phyloP scores from a whole-genome alignment of 768 basidiomycete genomes.

The Pseudohyphozyma bogoriensis region DNA sequence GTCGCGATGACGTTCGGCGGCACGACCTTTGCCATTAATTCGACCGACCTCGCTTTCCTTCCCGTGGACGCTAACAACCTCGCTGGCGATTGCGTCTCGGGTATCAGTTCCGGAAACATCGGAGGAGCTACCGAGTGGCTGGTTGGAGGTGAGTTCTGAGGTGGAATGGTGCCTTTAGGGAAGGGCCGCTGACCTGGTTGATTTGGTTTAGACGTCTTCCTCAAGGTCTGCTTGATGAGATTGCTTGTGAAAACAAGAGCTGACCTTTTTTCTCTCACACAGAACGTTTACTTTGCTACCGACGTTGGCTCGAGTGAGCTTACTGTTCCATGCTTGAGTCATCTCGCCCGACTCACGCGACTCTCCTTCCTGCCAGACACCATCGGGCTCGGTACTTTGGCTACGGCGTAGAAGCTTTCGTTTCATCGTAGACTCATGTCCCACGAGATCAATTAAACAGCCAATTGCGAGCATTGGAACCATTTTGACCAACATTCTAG shows the following conservation, averaged over 20 bases:
- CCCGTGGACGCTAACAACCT: conserved; percentile 48
- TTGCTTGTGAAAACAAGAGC: not conserved
- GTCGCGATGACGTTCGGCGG: conserved; percentile 55
- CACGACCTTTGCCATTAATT: conserved; percentile 52
- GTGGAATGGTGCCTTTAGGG: not conserved
- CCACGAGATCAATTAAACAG: too few species aligned
- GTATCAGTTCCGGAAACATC: conserved; percentile 55
- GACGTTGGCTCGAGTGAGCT: conserved; percentile 21
- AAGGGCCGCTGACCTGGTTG: not conserved
- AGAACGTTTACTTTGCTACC: conserved; percentile 31
- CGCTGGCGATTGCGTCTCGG: conserved; percentile 57
- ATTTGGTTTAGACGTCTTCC: not conserved
- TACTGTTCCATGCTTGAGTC: too few species aligned
- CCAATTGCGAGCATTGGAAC: too few species aligned
- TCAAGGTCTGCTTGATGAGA: not conserved
- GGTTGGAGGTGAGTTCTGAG: conserved; percentile 59
- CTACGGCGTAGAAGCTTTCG: too few species aligned
- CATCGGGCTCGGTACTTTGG: too few species aligned
- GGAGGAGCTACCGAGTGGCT: conserved; percentile 58
- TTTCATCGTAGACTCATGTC: too few species aligned
- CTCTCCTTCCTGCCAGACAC: too few species aligned
- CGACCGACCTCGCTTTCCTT: conserved; percentile 54
- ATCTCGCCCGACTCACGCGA: too few species aligned
- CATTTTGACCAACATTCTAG: too few species aligned
- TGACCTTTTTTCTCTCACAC: too few species aligned